Base-by-base conservation (phyloP, 768 basidiomycete genomes). In the Tubosaeta brunneosetosa region DNA sequence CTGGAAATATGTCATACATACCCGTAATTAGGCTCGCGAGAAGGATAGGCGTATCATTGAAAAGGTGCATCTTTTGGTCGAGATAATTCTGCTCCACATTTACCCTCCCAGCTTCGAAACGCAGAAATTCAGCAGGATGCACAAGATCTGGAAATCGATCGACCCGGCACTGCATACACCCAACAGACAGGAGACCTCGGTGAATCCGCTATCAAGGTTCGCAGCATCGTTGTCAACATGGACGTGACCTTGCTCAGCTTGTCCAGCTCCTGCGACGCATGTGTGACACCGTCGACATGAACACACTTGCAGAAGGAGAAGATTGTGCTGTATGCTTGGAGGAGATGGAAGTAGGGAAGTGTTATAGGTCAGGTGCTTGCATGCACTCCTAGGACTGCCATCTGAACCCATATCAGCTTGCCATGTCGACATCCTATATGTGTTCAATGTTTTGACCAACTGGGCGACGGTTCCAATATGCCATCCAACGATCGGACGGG, bases 271-370 rank as follows among this genome's bases (percentile, higher is more conserved):
- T 65, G 48, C 55, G 55, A 45, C 14, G n/a, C 22, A 14, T 57
- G 33, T 60, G 55, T 22, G 50, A 62, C n/a, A 46, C 49, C 41
- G 53, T 59, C 14, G 60, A 53, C 33, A 63, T 56, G 57, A 64
- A 62, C 26, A 53, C 60, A 17, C 49, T 63, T 37, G 63, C 44
- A 26, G 57, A 62, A 33, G 52, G 27, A 40, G 63, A 63, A 44
- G 57, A 57, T 50, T 65, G 57, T 27, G 55, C 53, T 25, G 17
- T 65, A 25, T 65, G 60, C 37, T 51, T 62, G 49, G 53, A 62
- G 9, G 44, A 33, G 3, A 65, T 60, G 60, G 11, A 6, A 27
- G 50, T 49, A 25, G 43, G 5, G 40, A 60, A 63, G 17, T 62
- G 55, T 10, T 56, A 65, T 26, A 56, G 62, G 63, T 63, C 41